Base-by-base conservation (phyloP, 202 grass and related monocot species). In the Carex sylvatica region DNA sequence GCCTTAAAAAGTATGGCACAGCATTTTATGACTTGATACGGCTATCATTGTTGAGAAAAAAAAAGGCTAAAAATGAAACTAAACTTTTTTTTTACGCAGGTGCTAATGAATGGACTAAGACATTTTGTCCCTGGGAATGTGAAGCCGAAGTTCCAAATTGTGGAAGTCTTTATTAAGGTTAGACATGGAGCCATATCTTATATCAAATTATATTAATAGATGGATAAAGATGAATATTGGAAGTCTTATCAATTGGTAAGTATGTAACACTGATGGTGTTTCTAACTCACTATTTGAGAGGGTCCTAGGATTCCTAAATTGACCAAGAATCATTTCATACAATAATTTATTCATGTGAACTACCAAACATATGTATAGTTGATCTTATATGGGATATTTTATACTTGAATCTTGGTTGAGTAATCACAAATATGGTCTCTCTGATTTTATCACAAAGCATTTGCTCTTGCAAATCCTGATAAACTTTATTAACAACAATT, bases 111-210 rank as follows among this genome's bases (percentile, higher is more conserved):
- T 91, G 93, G 93, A 42, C 66, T 99, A 52, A 89, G 91, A 80
- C 97, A 99, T 84, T 92, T 99, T 61, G 91, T 95, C 74, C 86
- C 93, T 52, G 65, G 79, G 23, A 99, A 96, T 91, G 93, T 99
- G 79, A 96, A 89, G 83, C 97, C 91, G 11, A 99, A 91, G 83
- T 81, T 99, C 75, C 97, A 99, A 89, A 88, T 85, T 70, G 97
- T 99, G 36, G 97, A 99, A 70, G 84, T 88, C 59, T 99, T 99
- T 72, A 82, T 96, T 71, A 99, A 99, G 97, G 97, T 96, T 87
- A 63, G 46, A 73, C 53, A 30, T 77, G 26, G 74, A 59, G 28
- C 74, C 26, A 77, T 49, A 72, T 80, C 13, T 61, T 46, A 38
- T 77, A 76, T 76, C 11, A 26, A 33, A 76, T 76, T 33, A 33